Evolutionary conservation across 2,329 filamentous ascomycete genomes (phyloP).

Genomic region (Lasiodiplodia citricola): DNA sequence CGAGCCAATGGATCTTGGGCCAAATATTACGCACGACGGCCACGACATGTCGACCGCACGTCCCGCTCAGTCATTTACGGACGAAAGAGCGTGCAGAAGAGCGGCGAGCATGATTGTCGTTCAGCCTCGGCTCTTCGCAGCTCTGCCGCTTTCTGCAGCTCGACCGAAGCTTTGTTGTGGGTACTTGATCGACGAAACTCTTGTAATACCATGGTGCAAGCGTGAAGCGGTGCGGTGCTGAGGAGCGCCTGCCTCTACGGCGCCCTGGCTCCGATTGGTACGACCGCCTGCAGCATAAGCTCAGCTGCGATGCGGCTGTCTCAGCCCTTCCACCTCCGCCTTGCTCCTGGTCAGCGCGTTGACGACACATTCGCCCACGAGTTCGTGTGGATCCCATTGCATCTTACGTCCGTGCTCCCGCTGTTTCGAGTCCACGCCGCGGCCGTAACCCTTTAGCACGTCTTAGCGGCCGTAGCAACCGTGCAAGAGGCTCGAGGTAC

Average conservation of each 20-base stretch:
- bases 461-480: conserved; percentile 14
- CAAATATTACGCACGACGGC: not conserved
- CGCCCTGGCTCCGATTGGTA: not conserved
- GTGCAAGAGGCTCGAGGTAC: not conserved
- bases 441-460: conserved; percentile 12
- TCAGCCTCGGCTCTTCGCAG: conserved; percentile 6
- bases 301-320: not conserved
- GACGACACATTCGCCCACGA: not conserved
- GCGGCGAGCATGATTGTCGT: not conserved
- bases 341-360: not conserved
- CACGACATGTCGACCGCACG: not conserved
- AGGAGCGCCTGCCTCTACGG: not conserved
- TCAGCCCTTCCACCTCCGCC: conserved; percentile 13
- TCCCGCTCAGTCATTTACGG: not conserved
- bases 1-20: not conserved
- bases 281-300: not conserved
- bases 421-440: conserved; percentile 3
- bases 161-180: not conserved
- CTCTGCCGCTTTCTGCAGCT: conserved; percentile 15
- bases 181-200: not conserved
- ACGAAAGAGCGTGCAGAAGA: not conserved
- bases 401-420: conserved; percentile 10
- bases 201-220: not conserved
- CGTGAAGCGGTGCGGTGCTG: not conserved
- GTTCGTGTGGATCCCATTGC: conserved; percentile 1